Evolutionary conservation across 116 monocot genomes (phyloP).

Genomic region (Trichopus zeylanicus): DNA sequence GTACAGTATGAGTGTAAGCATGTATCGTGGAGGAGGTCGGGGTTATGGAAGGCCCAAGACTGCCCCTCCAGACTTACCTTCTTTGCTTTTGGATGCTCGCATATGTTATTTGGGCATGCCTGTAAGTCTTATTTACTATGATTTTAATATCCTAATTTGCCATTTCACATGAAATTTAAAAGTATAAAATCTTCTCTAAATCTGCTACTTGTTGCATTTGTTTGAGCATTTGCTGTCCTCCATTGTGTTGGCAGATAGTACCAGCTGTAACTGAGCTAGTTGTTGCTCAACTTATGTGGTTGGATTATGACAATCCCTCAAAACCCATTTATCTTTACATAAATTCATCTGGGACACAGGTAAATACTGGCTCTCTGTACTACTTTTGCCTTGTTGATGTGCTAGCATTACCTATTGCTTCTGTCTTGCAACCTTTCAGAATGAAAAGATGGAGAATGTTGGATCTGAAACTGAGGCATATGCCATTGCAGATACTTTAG

Average conservation of each 20-base stretch:
- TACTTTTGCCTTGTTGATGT: neutral
- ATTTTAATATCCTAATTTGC: neutral
- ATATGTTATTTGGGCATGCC: constrained; percentile 89
- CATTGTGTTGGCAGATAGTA: constrained; percentile 47
- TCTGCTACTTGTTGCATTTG: neutral
- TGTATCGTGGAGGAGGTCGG: constrained; percentile 72
- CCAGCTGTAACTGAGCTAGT: constrained; percentile 80
- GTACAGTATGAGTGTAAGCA: constrained; percentile 80
- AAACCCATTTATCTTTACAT: constrained; percentile 90
- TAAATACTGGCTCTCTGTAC: constrained; percentile 8
- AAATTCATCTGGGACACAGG: constrained; percentile 86
- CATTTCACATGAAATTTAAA: neutral
- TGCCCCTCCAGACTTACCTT: constrained; percentile 92
- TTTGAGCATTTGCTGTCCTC: neutral
- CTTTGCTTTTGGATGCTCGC: constrained; percentile 78
- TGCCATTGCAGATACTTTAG: constrained; percentile 78
- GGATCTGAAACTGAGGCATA: constrained; percentile 94
- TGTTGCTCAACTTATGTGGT: constrained; percentile 83
- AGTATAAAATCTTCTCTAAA: constrained; percentile 1
- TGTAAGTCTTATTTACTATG: constrained; percentile 28
- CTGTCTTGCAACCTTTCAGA: constrained; percentile 25
- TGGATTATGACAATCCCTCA: constrained; percentile 76
- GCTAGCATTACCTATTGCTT: constrained; percentile 1
- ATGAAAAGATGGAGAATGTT: constrained; percentile 78
- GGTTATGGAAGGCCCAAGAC: constrained; percentile 75